Evolutionary conservation across 441 rosid species (phyloP).

Genomic region (Sinapis alba): DNA sequence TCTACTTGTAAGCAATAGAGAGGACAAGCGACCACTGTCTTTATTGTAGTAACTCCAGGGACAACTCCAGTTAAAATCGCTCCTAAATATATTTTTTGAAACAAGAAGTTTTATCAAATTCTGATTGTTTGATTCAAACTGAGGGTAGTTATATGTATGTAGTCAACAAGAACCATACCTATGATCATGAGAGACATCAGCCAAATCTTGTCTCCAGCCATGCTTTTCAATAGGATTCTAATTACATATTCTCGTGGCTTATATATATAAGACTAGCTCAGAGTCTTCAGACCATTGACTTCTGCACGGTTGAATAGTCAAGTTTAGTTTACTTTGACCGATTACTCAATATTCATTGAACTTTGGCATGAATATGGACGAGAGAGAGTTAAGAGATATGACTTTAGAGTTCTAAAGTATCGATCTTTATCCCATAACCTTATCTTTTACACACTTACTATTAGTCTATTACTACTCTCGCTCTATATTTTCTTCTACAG

Average conservation of each 20-base stretch:
- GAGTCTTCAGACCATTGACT: background rate
- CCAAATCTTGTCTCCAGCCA: background rate
- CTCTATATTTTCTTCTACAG: background rate
- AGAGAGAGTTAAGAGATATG: background rate
- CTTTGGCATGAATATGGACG: background rate
- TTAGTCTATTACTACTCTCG: background rate
- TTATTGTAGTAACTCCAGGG: constrained; percentile 2
- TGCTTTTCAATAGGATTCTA: background rate
- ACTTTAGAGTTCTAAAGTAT: background rate
- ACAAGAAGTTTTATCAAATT: background rate
- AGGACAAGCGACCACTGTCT: background rate
- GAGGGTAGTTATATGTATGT: background rate
- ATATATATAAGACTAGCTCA: background rate
- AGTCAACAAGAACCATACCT: background rate
- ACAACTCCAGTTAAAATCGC: constrained; percentile 4
- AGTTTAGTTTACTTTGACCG: background rate
- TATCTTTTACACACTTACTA: background rate
- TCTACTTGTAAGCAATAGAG: constrained; percentile 44
- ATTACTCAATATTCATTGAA: no score
- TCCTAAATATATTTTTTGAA: constrained; percentile 1
- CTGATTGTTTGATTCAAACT: background rate
- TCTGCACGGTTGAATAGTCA: background rate
- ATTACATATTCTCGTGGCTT: background rate
- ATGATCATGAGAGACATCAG: background rate
- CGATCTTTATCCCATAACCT: background rate